phyloP scores from a whole-genome alignment of 1,284 basidiomycete species.

The Xerocomus nothofagi region DNA sequence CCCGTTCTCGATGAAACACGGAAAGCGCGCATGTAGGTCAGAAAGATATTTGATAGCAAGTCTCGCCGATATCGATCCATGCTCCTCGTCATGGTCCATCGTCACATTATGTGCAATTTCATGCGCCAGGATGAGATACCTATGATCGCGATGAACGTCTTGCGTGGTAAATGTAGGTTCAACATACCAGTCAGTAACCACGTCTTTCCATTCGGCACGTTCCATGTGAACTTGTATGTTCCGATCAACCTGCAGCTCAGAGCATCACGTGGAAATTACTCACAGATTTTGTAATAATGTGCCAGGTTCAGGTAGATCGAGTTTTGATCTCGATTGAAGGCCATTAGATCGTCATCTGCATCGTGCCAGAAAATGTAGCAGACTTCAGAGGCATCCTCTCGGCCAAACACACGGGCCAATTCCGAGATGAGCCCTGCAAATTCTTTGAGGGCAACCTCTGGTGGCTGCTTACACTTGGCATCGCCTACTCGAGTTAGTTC shows the following conservation, averaged over 20 bases:
- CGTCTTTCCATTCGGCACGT: slow-evolving; percentile 4
- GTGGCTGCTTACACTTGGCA: slow-evolving; percentile 1
- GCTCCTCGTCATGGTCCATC: slow-evolving; percentile 22
- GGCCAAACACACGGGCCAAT: slow-evolving; percentile 11
- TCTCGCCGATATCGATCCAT: slow-evolving; percentile 19
- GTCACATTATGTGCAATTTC: slow-evolving; percentile 25
- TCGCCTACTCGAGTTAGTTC: background rate
- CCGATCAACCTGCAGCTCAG: background rate
- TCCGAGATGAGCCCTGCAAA: slow-evolving; percentile 7
- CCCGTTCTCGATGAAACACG: background rate
- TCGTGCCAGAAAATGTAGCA: slow-evolving; percentile 30
- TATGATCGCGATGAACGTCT: background rate
- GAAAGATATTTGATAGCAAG: slow-evolving; percentile 9
- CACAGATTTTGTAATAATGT: slow-evolving; percentile 17
- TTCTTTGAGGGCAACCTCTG: background rate
- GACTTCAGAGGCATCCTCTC: background rate
- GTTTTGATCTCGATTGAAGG: slow-evolving; percentile 25
- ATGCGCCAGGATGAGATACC: slow-evolving; percentile 30
- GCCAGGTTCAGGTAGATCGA: slow-evolving; percentile 28
- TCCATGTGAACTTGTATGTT: background rate
- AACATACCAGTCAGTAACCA: slow-evolving; percentile 14
- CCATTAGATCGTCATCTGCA: slow-evolving; percentile 24
- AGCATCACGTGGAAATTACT: background rate
- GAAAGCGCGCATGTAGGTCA: background rate
- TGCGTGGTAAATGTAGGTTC: background rate